phyloP scores from a whole-genome alignment of 177 flowering plant species.

The Vitis hybrid region DNA sequence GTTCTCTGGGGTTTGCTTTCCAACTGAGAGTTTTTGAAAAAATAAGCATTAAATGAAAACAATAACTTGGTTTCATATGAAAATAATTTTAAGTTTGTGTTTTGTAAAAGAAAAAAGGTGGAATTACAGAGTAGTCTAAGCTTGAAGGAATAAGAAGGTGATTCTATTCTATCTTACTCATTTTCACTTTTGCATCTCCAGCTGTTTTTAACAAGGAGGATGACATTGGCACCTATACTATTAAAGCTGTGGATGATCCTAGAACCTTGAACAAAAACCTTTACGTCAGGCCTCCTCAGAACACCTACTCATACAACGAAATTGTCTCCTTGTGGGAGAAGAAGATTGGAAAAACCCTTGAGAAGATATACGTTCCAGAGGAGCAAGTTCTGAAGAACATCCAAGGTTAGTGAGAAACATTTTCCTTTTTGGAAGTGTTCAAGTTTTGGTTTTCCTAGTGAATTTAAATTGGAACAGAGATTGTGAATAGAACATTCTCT shows the following conservation, averaged over 20 bases:
- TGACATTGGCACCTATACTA: neutral
- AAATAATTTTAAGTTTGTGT: no score
- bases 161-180: neutral
- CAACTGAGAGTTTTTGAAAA: neutral
- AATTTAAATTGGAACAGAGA: no score
- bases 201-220: constrained; percentile 3
- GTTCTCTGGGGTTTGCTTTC: neutral
- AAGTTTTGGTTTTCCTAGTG: no score
- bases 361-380: constrained; percentile 1
- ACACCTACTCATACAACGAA: neutral
- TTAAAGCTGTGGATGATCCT: neutral
- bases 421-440: no score
- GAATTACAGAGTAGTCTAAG: no score
- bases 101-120: no score
- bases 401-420: neutral
- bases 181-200: neutral
- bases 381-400: constrained; percentile 9
- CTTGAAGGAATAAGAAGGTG: no score
- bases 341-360: constrained; percentile 8
- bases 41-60: no score
- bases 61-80: no score
- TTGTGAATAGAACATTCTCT: no score
- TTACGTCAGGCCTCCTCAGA: constrained; percentile 4
- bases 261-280: constrained; percentile 8
- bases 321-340: constrained; percentile 9